Percentiles rank a stretch among this genome's conserved stretches.
Conservation (phyloP, 164 flowering plant species). For the Magnolia sinica region DNA sequence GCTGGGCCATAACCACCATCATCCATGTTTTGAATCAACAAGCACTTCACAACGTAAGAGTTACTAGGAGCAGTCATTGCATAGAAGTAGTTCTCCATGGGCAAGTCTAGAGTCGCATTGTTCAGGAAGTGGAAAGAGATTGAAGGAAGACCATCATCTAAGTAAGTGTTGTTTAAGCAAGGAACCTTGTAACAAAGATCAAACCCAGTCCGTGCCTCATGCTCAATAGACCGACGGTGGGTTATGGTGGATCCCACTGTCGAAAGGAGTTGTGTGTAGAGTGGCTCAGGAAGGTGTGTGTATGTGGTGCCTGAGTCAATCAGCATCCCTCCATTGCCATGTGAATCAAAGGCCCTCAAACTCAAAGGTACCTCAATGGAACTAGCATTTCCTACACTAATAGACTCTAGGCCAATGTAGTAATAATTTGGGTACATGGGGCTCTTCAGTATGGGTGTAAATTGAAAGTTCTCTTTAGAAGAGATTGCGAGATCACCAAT, state of each 20-base stretch:
- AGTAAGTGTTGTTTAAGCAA: constrained; percentile 23
- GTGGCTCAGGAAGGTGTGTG: constrained; percentile 61
- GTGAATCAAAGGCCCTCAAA: constrained; percentile 47
- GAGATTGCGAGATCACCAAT: constrained; percentile 59
- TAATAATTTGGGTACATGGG: constrained; percentile 59
- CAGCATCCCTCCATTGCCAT: constrained; percentile 73
- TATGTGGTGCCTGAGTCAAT: constrained; percentile 79
- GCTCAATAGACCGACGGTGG: constrained; percentile 40
- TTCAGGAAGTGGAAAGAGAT: constrained; percentile 58
- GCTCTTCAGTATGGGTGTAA: constrained; percentile 60
- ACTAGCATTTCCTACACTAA: constrained; percentile 37
- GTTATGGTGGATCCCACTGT: constrained; percentile 27
- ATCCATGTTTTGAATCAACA: constrained; percentile 56
- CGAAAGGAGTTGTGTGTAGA: constrained; percentile 43
- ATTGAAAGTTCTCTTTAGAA: constrained; percentile 42
- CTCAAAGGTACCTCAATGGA: constrained; percentile 28
- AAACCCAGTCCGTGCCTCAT: constrained; percentile 46
- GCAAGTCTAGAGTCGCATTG: constrained; percentile 53
- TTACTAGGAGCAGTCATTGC: constrained; percentile 53
- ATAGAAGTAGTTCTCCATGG: constrained; percentile 51
- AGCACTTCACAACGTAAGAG: constrained; percentile 49
- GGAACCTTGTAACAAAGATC: constrained; percentile 65
- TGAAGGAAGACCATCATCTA: constrained; percentile 35
- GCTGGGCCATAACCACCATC: constrained; percentile 60
- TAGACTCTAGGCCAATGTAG: constrained; percentile 54